Percentiles rank a stretch among this genome's conserved stretches.
These are phyloP conservation scores for Globisporangium spinosum DNA, from an alignment of 352 stramenopile species.

Conservation along the genomic window DNA sequence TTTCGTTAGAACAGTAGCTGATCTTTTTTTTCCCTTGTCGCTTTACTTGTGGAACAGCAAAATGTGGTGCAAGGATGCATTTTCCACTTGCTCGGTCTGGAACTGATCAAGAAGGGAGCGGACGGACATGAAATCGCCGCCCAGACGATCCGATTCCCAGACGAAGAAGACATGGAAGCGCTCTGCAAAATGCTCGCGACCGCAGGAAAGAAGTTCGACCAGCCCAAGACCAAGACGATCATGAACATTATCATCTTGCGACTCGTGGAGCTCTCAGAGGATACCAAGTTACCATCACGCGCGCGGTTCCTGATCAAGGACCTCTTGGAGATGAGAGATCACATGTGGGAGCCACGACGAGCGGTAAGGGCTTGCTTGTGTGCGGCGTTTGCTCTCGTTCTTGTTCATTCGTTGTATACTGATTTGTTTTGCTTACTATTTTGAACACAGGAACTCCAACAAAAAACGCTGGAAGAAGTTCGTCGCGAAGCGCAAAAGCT, in stretches of 20 bases:
- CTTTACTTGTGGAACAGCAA: slow-evolving; percentile 31
- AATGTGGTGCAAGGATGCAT: slow-evolving; percentile 71
- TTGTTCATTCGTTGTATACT: not conserved
- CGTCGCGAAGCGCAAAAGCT: slow-evolving; percentile 78
- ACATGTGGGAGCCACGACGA: slow-evolving; percentile 83
- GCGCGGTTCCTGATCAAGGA: slow-evolving; percentile 83
- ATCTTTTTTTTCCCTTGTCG: not conserved
- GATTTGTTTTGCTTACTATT: not conserved
- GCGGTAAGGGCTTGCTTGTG: slow-evolving; percentile 32
- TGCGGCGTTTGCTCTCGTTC: not conserved
- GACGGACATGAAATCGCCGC: slow-evolving; percentile 44
- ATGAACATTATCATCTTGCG: slow-evolving; percentile 87
- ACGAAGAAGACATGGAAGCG: slow-evolving; percentile 82
- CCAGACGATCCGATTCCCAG: slow-evolving; percentile 70
- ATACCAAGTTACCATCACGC: slow-evolving; percentile 65
- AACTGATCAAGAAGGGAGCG: slow-evolving; percentile 41
- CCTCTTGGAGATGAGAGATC: slow-evolving; percentile 78
- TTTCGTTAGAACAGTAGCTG: not conserved
- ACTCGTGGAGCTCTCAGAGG: slow-evolving; percentile 78
- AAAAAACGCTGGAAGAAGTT: slow-evolving; percentile 85
- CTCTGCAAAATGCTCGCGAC: slow-evolving; percentile 86
- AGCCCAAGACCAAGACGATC: slow-evolving; percentile 63
- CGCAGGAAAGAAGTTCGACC: slow-evolving; percentile 85
- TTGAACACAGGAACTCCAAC: slow-evolving; percentile 62
- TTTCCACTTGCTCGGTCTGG: slow-evolving; percentile 76